A percentile compares a stretch with the other conserved stretches of the same genome.
phyloP scores from a whole-genome alignment of 768 basidiomycete species.

The Termitomyces sp. region DNA sequence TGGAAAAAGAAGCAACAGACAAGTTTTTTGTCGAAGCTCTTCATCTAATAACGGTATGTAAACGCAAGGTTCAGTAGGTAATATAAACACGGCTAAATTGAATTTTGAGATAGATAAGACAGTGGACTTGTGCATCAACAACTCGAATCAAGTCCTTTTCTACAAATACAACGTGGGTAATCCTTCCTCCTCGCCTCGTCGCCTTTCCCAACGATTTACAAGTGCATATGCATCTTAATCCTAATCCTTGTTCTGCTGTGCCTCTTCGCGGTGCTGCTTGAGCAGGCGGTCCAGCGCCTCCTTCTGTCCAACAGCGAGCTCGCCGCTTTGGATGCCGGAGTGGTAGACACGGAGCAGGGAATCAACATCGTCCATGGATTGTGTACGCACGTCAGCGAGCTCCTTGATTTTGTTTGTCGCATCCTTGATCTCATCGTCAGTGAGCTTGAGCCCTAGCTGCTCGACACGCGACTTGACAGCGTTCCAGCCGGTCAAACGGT shows the following conservation, averaged over 20 bases:
- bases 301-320: constrained; percentile 91
- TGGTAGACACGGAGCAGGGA: constrained; percentile 94
- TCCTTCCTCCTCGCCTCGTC: not conserved
- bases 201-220: not conserved
- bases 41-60: not conserved
- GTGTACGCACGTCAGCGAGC: constrained; percentile 95
- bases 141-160: constrained; percentile 7
- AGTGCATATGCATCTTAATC: not conserved
- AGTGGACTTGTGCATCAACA: constrained; percentile 1
- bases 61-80: no score
- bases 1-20: no score
- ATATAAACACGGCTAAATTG: constrained; percentile 1
- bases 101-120: not conserved
- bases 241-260: constrained; percentile 4
- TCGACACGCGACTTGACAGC: constrained; percentile 99
- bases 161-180: constrained; percentile 13
- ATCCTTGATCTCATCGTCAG: constrained; percentile 96
- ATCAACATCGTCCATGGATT: constrained; percentile 99
- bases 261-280: constrained; percentile 56
- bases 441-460: constrained; percentile 86
- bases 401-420: constrained; percentile 99
- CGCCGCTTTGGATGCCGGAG: constrained; percentile 87
- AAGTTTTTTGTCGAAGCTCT: not conserved
- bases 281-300: constrained; percentile 85
- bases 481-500: constrained; percentile 98